phyloP scores from a whole-genome alignment of 495 filamentous ascomycete genomes.

The Hypoxylon rickii region DNA sequence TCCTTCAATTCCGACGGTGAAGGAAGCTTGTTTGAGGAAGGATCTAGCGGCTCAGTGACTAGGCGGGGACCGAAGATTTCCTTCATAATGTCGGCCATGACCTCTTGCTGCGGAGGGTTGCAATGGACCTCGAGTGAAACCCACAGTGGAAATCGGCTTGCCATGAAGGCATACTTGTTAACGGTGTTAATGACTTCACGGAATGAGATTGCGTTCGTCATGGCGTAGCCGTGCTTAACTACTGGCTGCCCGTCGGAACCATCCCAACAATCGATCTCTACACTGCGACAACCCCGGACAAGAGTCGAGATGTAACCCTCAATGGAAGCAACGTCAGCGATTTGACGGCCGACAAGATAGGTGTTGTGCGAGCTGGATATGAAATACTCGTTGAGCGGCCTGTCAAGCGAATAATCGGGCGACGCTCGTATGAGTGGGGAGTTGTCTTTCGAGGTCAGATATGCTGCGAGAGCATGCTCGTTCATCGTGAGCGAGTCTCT shows the following conservation, averaged over 20 bases:
- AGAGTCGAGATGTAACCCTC: constrained; percentile 94
- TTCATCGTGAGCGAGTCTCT: constrained; percentile 64
- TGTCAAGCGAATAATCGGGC: constrained; percentile 65
- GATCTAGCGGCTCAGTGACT: constrained; percentile 71
- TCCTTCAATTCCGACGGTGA: constrained; percentile 83
- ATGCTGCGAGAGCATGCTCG: constrained; percentile 73
- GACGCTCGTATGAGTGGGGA: constrained; percentile 61
- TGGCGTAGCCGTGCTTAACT: constrained; percentile 87
- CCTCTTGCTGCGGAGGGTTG: constrained; percentile 75
- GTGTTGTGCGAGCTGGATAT: constrained; percentile 99
- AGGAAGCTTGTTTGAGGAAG: constrained; percentile 68
- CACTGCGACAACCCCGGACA: constrained; percentile 85
- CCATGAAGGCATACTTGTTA: constrained; percentile 86
- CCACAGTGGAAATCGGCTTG: constrained; percentile 82
- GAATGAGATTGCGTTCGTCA: constrained; percentile 85
- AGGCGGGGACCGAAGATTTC: constrained; percentile 78
- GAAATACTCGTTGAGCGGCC: constrained; percentile 95
- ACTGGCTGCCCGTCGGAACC: constrained; percentile 82
- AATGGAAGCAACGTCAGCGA: constrained; percentile 84
- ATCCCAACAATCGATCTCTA: constrained; percentile 99
- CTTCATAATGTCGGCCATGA: constrained; percentile 90
- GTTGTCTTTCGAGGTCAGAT: constrained; percentile 75
- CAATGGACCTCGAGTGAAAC: constrained; percentile 97
- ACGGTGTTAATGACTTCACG: constrained; percentile 89
- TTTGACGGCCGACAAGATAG: constrained; percentile 88